These are phyloP conservation scores for Tetrahymena borealis DNA, from an alignment of 73 alveolate species.

Conservation along the genomic window DNA sequence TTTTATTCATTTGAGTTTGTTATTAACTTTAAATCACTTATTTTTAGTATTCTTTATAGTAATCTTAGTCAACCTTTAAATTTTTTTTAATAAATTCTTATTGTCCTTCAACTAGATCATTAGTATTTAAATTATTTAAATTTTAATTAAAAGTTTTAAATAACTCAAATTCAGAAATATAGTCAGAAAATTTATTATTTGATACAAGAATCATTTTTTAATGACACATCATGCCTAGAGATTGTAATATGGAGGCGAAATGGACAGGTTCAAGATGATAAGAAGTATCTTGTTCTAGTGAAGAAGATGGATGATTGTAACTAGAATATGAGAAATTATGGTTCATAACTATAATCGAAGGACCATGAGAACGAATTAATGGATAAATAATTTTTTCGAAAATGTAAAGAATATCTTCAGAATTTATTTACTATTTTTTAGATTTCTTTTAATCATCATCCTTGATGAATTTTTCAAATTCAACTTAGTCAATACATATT, in stretches of 20 bases:
- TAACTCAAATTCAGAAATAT: not conserved
- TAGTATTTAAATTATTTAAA: no score
- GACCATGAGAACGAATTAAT: not conserved
- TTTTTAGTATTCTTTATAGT: no score
- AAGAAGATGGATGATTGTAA: no score
- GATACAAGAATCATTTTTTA: not conserved
- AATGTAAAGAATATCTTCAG: not conserved
- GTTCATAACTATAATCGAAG: not conserved
- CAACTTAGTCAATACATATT: not conserved
- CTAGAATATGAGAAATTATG: not conserved
- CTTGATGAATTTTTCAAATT: not conserved
- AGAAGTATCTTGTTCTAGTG: no score
- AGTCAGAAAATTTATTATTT: not conserved
- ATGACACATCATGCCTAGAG: not conserved
- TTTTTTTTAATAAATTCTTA: no score
- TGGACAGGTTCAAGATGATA: not conserved
- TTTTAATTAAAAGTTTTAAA: no score
- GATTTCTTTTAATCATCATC: not conserved
- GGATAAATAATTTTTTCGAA: not conserved
- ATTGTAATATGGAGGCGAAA: not conserved
- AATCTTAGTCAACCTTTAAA: no score
- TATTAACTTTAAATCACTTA: no score
- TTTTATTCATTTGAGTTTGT: no score
- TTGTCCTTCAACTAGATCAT: no score
- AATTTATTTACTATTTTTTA: not conserved